These are phyloP conservation scores for Akebia trifoliata DNA, from an alignment of 164 flowering plant species.

Conservation along the genomic window DNA sequence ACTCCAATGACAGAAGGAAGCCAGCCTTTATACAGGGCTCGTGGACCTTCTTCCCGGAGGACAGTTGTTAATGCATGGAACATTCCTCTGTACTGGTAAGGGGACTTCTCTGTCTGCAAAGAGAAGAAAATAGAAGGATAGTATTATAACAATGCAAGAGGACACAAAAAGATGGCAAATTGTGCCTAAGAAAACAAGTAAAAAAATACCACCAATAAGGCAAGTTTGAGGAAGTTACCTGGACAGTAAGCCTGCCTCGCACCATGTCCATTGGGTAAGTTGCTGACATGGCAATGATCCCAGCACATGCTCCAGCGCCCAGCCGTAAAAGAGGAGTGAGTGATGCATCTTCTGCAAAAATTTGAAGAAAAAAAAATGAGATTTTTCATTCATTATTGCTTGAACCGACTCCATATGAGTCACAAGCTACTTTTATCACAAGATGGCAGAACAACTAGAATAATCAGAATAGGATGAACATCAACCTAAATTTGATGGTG, in stretches of 20 bases:
- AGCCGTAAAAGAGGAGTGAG: slow-evolving; percentile 90
- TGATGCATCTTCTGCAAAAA: slow-evolving; percentile 69
- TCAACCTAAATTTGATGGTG: too few relatives aligned
- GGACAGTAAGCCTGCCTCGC: slow-evolving; percentile 94
- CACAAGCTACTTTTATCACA: too few relatives aligned
- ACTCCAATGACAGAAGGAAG: slow-evolving; percentile 99
- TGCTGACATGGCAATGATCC: slow-evolving; percentile 98
- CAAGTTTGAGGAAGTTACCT: slow-evolving; percentile 41
- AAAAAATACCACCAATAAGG: background rate
- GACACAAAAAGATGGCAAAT: background rate
- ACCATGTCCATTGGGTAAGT: slow-evolving; percentile 99
- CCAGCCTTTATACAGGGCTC: slow-evolving; percentile 96
- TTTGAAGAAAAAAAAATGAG: background rate
- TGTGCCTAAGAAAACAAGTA: background rate
- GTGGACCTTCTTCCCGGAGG: slow-evolving; percentile 79
- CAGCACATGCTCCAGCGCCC: slow-evolving; percentile 99
- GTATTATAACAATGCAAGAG: background rate
- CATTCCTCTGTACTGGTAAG: slow-evolving; percentile 86
- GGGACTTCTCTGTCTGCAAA: slow-evolving; percentile 77
- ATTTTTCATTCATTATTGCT: background rate
- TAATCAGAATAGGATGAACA: too few relatives aligned
- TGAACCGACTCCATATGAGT: background rate
- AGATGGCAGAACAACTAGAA: too few relatives aligned
- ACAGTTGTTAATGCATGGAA: slow-evolving; percentile 81
- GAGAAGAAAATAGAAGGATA: background rate